These are phyloP conservation scores for Auricularia heimuer DNA, from an alignment of 768 basidiomycete genomes.

Conservation along the genomic window DNA sequence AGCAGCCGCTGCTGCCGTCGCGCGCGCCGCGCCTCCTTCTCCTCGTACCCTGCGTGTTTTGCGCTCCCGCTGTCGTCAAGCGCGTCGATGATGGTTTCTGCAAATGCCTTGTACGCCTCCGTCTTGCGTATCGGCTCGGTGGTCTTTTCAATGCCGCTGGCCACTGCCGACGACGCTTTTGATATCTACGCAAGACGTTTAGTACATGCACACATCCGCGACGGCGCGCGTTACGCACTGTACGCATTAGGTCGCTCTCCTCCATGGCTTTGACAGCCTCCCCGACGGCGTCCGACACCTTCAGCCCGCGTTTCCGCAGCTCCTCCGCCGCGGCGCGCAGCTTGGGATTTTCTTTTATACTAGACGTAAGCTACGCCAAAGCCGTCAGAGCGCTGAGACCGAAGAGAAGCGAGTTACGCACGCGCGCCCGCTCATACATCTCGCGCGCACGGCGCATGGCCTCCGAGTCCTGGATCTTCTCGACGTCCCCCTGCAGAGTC, in stretches of 20 bases:
- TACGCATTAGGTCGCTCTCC: conserved; percentile 85
- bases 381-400: background rate
- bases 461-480: conserved; percentile 94
- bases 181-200: conserved; percentile 48
- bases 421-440: conserved; percentile 89
- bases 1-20: conserved; percentile 71
- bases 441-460: conserved; percentile 88
- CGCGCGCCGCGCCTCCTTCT: conserved; percentile 79
- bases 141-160: conserved; percentile 73
- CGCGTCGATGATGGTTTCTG: conserved; percentile 84
- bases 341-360: conserved; percentile 92
- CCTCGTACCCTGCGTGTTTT: conserved; percentile 92
- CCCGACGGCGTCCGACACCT: conserved; percentile 87
- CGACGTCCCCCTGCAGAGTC: conserved; percentile 94
- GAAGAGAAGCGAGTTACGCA: conserved; percentile 29
- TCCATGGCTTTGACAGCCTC: conserved; percentile 91
- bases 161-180: conserved; percentile 75
- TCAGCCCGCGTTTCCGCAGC: conserved; percentile 78
- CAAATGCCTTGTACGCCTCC: conserved; percentile 82
- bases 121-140: conserved; percentile 98
- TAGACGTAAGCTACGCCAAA: conserved; percentile 64
- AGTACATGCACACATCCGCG: background rate
- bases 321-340: conserved; percentile 90
- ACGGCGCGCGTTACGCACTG: conserved; percentile 37
- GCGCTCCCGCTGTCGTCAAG: conserved; percentile 89